Evolutionary conservation across 345 rosid genomes (phyloP).

Genomic region (Psidium friedrichsthalianum): DNA sequence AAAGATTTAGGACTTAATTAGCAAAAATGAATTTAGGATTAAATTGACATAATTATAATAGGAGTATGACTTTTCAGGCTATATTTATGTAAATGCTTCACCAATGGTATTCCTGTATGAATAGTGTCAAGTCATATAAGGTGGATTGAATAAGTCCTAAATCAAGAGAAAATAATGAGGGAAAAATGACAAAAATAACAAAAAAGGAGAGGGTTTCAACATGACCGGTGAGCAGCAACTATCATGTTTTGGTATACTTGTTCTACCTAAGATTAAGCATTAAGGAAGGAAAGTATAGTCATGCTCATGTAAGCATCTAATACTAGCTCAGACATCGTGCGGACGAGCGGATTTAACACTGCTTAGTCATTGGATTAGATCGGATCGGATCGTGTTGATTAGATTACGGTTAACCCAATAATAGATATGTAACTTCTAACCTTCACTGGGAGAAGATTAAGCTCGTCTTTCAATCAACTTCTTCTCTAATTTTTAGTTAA

Average conservation of each 20-base stretch:
- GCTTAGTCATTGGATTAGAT: neutral
- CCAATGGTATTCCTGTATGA: neutral
- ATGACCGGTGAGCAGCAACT: neutral
- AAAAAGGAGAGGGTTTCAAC: neutral
- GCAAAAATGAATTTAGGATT: too few relatives aligned
- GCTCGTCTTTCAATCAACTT: neutral
- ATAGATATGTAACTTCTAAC: neutral
- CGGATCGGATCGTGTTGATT: neutral
- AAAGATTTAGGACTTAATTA: too few relatives aligned
- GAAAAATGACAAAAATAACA: neutral
- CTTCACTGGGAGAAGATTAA: neutral
- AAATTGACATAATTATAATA: too few relatives aligned
- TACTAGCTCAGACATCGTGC: neutral
- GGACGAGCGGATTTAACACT: neutral
- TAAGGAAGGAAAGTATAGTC: neutral
- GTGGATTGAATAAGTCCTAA: too few relatives aligned
- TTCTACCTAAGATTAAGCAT: neutral
- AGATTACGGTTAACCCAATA: neutral
- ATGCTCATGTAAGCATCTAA: neutral
- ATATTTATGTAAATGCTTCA: neutral
- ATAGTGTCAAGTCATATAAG: too few relatives aligned
- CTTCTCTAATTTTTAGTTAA: neutral
- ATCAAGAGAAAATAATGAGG: neutral
- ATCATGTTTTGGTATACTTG: neutral
- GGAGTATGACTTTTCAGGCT: too few relatives aligned